Base-by-base conservation (phyloP, 1,139 yeast genomes). In the Suhomyces yuchorum region DNA sequence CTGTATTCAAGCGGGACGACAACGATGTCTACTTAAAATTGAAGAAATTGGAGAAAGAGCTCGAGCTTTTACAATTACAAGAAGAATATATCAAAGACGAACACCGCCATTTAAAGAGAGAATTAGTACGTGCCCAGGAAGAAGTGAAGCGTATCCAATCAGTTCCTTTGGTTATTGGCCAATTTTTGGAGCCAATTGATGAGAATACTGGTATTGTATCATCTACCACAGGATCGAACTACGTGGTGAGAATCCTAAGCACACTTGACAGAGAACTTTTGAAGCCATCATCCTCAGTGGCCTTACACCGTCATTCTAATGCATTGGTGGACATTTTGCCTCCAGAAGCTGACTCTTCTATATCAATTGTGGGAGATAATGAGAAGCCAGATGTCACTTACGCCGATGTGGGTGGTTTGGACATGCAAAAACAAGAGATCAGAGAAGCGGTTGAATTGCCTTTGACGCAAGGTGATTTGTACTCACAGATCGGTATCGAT, bases 391-490 rank as follows among this genome's bases (percentile, higher is more conserved):
- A 89, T 63, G 92, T 87, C 37, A 81, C 91, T 6, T 87, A 87
- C 59, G 90, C 91, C 39, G 99, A 95, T 68, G 97, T 95, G 47
- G 99, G 99, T 70, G 99, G 99, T 40, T 78, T 95, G 65, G 99
- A 95, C 68, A 92, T 92, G 96, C 99, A 95, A 70, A 95, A 93
- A 61, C 99, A 95, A 70, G 99, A 95, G 72, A 93, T 95, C 56
- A 82, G 97, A 64, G 99, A 95, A 70, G 99, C 99, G 1, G 99
- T 95, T 18, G 99, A 95, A 68, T 78, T 92, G 56, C 99, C 99
- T 15, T 79, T 95, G 64, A 87, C 96, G 17, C 99, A 95, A 68
- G 96, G 95, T 43, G 99, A 95, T 61, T 77, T 95, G 58, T 95
- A 95, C 71, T 87, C 90, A 60, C 98, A 95, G 70, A 95, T 95